Conservation (phyloP, 192 early-diverging fungal species). For the Entomortierella beljakovae region DNA sequence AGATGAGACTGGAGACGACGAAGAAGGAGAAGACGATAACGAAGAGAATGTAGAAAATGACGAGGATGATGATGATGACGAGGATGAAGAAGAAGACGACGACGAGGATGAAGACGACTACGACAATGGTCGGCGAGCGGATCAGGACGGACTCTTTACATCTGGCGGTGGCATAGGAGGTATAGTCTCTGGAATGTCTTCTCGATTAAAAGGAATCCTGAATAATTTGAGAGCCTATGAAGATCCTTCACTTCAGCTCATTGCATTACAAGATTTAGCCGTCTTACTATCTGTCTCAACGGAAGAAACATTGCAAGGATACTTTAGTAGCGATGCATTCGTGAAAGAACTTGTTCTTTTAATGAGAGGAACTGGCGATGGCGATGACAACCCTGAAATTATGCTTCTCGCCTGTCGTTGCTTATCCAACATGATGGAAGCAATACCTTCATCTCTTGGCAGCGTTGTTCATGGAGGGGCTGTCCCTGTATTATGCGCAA, state of each 20-base stretch:
- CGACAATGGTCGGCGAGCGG: conserved; percentile 35
- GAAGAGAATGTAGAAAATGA: conserved; percentile 34
- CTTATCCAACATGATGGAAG: conserved; percentile 90
- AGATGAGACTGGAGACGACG: not conserved
- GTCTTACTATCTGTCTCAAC: conserved; percentile 82
- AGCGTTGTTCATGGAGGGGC: conserved; percentile 77
- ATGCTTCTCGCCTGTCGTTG: conserved; percentile 94
- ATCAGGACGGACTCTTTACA: conserved; percentile 54
- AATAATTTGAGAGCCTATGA: conserved; percentile 64
- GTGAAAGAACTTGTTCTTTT: conserved; percentile 75
- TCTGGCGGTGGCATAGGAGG: conserved; percentile 51
- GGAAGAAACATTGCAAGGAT: conserved; percentile 73
- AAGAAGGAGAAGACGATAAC: conserved; percentile 12
- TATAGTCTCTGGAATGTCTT: conserved; percentile 52
- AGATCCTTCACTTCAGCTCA: conserved; percentile 76
- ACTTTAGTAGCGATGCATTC: conserved; percentile 74
- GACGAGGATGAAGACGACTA: conserved; percentile 58
- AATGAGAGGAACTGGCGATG: conserved; percentile 61
- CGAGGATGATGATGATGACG: conserved; percentile 47
- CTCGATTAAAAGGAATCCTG: conserved; percentile 70
- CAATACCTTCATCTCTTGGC: conserved; percentile 74
- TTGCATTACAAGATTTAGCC: conserved; percentile 88
- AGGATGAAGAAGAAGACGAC: conserved; percentile 47
- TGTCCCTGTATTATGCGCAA: conserved; percentile 76
- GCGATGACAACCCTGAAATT: conserved; percentile 72